Evolutionary conservation across 73 alveolate genomes (phyloP).

Genomic region (Urostyla sp.): DNA sequence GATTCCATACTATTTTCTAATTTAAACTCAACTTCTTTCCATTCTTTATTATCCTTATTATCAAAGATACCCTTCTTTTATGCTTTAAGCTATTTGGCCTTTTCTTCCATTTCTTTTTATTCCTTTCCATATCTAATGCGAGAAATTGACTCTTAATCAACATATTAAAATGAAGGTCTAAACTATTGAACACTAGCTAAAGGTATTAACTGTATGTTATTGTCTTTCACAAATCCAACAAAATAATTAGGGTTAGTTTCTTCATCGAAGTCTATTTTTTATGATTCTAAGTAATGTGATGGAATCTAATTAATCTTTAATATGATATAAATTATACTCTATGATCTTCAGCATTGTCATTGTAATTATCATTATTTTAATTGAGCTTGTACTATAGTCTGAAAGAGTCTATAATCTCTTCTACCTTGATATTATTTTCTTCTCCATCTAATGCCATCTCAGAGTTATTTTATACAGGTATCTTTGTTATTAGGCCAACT

Average conservation of each 20-base stretch:
- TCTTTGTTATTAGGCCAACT: neutral
- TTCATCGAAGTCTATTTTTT: slow-evolving; percentile 16
- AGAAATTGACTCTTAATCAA: slow-evolving; percentile 32
- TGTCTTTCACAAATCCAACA: slow-evolving; percentile 34
- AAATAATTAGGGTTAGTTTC: slow-evolving; percentile 8
- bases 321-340: neutral
- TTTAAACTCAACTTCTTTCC: slow-evolving; percentile 18
- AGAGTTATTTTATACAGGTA: neutral
- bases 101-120: neutral
- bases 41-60: neutral
- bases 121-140: neutral
- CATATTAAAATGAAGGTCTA: slow-evolving; percentile 56
- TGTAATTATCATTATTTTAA: slow-evolving; percentile 29
- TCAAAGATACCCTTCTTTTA: slow-evolving; percentile 13
- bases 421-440: neutral
- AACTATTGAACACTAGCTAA: slow-evolving; percentile 38
- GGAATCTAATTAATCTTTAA: neutral
- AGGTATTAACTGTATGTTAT: slow-evolving; percentile 23
- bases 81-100: slow-evolving; percentile 40
- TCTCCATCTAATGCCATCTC: neutral
- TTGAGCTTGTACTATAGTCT: slow-evolving; percentile 10
- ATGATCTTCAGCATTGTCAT: slow-evolving; percentile 32
- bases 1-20: slow-evolving; percentile 20
- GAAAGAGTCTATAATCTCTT: slow-evolving; percentile 32
- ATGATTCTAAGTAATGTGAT: slow-evolving; percentile 40